Conservation (phyloP, 1,139 yeast genomes). For the Candida pseudocylindracea region DNA sequence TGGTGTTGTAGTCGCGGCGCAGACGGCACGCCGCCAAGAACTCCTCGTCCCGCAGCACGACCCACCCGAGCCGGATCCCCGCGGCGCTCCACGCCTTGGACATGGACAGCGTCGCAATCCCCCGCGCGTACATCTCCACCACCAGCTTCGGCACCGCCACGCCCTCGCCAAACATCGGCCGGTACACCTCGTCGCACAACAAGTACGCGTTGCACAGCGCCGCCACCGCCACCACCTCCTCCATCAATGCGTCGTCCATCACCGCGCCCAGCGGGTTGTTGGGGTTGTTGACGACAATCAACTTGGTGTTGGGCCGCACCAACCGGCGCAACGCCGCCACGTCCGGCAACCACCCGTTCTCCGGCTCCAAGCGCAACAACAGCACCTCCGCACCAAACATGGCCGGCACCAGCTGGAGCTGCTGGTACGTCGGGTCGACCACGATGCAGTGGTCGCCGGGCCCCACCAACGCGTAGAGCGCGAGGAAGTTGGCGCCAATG, state of each 20-base stretch:
- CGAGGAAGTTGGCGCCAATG: conserved; percentile 31
- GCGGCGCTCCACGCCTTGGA: conserved; percentile 35
- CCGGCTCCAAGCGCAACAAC: conserved; percentile 11
- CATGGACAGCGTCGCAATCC: conserved; percentile 26
- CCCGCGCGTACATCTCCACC: conserved; percentile 10
- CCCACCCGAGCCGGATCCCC: conserved; percentile 34
- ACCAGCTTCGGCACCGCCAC: no score
- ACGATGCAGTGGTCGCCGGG: conserved; percentile 26
- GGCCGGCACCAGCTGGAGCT: conserved; percentile 23
- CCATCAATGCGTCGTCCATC: conserved; percentile 51
- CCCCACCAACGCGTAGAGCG: conserved; percentile 21
- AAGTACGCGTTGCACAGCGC: conserved; percentile 64
- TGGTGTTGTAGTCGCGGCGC: conserved; percentile 29
- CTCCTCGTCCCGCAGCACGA: conserved; percentile 12
- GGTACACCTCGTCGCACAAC: conserved; percentile 80
- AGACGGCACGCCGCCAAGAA: conserved; percentile 12
- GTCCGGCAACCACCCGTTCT: conserved; percentile 75
- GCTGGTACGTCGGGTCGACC: conserved; percentile 30
- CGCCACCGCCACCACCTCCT: conserved; percentile 56
- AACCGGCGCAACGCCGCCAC: conserved; percentile 53
- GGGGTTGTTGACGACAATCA: conserved; percentile 79
- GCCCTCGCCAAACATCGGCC: no score
- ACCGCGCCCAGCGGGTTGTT: conserved; percentile 94
- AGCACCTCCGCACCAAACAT: conserved; percentile 14
- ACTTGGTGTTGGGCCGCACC: conserved; percentile 53